A percentile compares a stretch with the other conserved stretches of the same genome.
Evolutionary conservation across 2,329 filamentous ascomycete species (phyloP).

Genomic region (Fusarium sp.): DNA sequence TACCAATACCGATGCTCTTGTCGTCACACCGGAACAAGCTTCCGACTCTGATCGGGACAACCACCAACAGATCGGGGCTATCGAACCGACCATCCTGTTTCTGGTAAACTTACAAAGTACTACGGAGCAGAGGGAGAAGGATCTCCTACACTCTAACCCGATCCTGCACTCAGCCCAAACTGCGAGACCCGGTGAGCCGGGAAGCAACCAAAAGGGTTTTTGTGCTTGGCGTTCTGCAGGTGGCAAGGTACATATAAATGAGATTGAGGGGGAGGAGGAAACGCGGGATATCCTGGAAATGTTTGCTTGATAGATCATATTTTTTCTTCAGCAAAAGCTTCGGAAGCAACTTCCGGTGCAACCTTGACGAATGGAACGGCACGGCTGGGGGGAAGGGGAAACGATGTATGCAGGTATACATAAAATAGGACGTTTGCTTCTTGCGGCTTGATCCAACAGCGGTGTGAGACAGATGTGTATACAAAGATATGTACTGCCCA

Average conservation of each 20-base stretch:
- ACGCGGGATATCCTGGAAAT: not conserved
- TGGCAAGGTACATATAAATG: not conserved
- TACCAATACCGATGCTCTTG: not conserved
- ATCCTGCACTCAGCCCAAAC: not conserved
- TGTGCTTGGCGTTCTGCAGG: not conserved
- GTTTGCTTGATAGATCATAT: slow-evolving; percentile 21
- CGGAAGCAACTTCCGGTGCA: not conserved
- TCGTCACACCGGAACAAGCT: not conserved
- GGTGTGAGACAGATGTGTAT: not conserved
- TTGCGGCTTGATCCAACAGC: not conserved
- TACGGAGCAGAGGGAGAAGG: not conserved
- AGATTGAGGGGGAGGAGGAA: not conserved
- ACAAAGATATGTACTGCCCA: not conserved
- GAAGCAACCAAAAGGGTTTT: not conserved
- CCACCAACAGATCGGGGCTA: not conserved
- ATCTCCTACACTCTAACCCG: not conserved
- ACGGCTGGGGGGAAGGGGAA: not conserved
- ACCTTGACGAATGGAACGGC: not conserved
- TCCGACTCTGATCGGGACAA: not conserved
- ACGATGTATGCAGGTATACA: not conserved
- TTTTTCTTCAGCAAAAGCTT: not conserved
- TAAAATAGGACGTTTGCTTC: not conserved
- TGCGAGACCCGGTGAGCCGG: not conserved
- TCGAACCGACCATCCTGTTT: not conserved
- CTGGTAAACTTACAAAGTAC: not conserved